A percentile compares a stretch with the other conserved stretches of the same genome.
Conservation (phyloP, 148 eudicot species). For the Beta vulgaris region DNA sequence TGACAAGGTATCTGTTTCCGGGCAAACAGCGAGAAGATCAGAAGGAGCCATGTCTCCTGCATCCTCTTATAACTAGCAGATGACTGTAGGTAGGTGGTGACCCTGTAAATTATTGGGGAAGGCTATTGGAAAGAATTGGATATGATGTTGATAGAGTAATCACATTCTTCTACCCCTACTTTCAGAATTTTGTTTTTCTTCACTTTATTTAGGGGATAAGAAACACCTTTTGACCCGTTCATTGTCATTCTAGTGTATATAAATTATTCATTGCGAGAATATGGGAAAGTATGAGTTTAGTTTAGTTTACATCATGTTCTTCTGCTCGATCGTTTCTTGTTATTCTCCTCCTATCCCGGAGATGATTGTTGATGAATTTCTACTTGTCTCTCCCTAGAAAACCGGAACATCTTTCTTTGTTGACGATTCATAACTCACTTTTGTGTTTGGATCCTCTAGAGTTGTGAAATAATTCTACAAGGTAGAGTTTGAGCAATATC, state of each 20-base stretch:
- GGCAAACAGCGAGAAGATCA: constrained; percentile 66
- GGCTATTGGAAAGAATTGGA: constrained; percentile 15
- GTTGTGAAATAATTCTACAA: too few species aligned
- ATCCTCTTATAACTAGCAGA: constrained; percentile 42
- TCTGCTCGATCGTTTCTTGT: constrained; percentile 16
- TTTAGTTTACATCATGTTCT: constrained; percentile 7
- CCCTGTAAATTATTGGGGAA: constrained; percentile 25
- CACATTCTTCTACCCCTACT: constrained; percentile 17
- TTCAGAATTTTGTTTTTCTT: constrained; percentile 16
- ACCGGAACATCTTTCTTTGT: not conserved
- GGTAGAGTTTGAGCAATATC: too few species aligned
- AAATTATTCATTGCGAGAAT: constrained; percentile 22
- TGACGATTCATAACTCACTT: too few species aligned
- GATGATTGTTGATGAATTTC: not conserved
- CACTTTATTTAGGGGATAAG: constrained; percentile 21
- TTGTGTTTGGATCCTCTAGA: too few species aligned
- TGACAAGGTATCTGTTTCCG: constrained; percentile 67
- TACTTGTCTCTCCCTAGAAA: not conserved
- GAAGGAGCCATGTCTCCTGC: constrained; percentile 60
- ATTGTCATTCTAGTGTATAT: constrained; percentile 28
- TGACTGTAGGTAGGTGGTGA: constrained; percentile 25
- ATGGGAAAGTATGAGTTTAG: constrained; percentile 18
- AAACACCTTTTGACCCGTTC: constrained; percentile 11
- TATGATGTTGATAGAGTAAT: constrained; percentile 5
- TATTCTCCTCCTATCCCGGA: constrained; percentile 15